Percentiles rank a stretch among this genome's conserved stretches.
phyloP scores from a whole-genome alignment of 192 early-diverging fungal genomes.

The Rhizophlyctis rosea region DNA sequence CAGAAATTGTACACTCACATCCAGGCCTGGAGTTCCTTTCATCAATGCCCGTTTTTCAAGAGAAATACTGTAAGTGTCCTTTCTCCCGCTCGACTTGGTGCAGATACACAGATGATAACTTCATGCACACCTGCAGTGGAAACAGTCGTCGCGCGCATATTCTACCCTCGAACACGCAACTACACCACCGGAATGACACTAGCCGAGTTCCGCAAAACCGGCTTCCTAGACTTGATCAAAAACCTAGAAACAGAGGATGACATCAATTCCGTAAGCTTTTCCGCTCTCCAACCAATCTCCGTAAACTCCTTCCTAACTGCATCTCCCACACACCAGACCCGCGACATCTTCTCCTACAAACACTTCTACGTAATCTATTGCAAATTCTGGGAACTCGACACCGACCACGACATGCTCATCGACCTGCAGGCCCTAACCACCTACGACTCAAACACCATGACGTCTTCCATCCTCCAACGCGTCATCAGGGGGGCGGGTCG shows the following conservation, averaged over 20 bases:
- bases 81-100: neutral
- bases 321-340: conserved; percentile 49
- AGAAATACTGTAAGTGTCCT: conserved; percentile 66
- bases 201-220: conserved; percentile 66
- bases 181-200: conserved; percentile 72
- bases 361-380: conserved; percentile 98
- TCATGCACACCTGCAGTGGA: conserved; percentile 54
- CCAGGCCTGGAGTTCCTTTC: conserved; percentile 84
- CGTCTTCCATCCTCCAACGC: conserved; percentile 63
- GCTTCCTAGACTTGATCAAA: conserved; percentile 60
- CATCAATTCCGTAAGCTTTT: conserved; percentile 56
- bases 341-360: conserved; percentile 91
- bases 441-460: conserved; percentile 74
- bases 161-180: conserved; percentile 68
- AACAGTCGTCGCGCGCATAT: conserved; percentile 85
- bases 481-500: conserved; percentile 71
- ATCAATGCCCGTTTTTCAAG: conserved; percentile 76
- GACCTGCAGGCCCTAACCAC: conserved; percentile 61
- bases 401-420: conserved; percentile 81
- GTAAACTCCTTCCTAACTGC: neutral
- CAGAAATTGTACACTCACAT: conserved; percentile 82
- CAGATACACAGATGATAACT: neutral
- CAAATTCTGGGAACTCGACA: conserved; percentile 94
- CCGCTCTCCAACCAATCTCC: neutral
- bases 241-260: conserved; percentile 70